Evolutionary conservation across 1,284 basidiomycete genomes (phyloP).

Genomic region (Sanghuangporus weigelae): DNA sequence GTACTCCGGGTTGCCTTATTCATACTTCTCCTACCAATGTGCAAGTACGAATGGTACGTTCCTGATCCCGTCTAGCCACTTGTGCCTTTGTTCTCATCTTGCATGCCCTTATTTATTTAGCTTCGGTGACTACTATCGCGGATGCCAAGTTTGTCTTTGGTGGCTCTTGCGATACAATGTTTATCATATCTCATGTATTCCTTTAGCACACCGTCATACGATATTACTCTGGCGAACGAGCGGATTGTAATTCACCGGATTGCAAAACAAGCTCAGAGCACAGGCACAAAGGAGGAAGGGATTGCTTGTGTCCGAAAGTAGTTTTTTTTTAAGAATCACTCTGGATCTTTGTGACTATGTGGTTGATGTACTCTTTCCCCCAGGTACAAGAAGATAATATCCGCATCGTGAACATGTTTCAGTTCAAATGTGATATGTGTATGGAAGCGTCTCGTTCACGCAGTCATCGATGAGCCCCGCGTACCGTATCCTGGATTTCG

Average conservation of each 20-base stretch:
- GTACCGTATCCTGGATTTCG: conserved; percentile 9
- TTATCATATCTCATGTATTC: background rate
- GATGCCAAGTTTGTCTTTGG: conserved; percentile 14
- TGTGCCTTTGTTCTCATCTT: background rate
- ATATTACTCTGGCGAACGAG: conserved; percentile 51
- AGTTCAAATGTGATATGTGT: conserved; percentile 44
- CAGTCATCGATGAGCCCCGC: conserved; percentile 24
- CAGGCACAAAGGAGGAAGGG: conserved; percentile 45
- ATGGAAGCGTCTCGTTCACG: conserved; percentile 29
- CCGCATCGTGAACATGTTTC: conserved; percentile 43
- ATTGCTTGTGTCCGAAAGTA: conserved; percentile 45
- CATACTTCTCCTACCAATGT: conserved; percentile 3
- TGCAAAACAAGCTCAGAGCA: conserved; percentile 54
- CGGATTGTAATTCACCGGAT: conserved; percentile 43
- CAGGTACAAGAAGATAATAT: conserved; percentile 38
- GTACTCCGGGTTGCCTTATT: background rate
- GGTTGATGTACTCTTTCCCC: background rate
- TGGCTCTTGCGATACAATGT: background rate
- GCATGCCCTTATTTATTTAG: background rate
- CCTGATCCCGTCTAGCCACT: background rate
- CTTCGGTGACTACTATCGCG: conserved; percentile 18
- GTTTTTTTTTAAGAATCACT: too few relatives aligned
- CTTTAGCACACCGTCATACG: conserved; percentile 56
- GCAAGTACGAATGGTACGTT: conserved; percentile 17
- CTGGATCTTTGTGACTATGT: background rate